Base-by-base conservation (phyloP, 176 grass and related monocot genomes). In the Canna indica region DNA sequence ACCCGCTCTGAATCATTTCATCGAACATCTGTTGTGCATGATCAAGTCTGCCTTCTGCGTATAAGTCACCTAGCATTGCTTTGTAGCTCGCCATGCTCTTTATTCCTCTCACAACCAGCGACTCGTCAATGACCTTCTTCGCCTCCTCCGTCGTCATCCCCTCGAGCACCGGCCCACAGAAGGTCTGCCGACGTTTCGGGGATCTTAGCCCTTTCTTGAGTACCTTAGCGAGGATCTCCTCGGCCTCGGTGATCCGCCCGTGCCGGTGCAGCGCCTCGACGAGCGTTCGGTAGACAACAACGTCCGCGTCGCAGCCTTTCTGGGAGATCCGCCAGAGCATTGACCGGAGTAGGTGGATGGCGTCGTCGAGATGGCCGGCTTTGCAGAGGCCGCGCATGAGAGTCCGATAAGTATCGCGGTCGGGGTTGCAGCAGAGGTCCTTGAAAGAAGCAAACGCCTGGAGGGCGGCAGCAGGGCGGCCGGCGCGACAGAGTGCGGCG, bases 121-220 rank as follows among this genome's bases (percentile, higher is more conserved):
- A 70, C 20, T 67, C 64, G 69, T 91, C 83, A 70, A 96, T 88
- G 22, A 68, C 73, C 78, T 86, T 85, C 27, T 59, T 74, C 10
- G 86, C 83, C 6, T 96, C 83, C 59, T 96, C 83, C 0, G 80
- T 15, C 57, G 28, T 79, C 78, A 81, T 79, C 13, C 75, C 76
- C 15, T 79, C 73, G 68, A 91, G 85, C 75, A 88, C 81, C 7
- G 88, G 88, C 45, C 81, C 78, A 26, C 73, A 64, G 61, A 96
- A 87, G 47, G 86, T 83, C 6, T 76, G 74, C 27, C 88, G 79
- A 20, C 77, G 71, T 13, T 75, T 75, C 47, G 78, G 68, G 1
- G 83, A 80, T n/a, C 85, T 75, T 44, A 90, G 59, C 16, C 92
- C 83, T 52, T 96, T 96, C 81, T 78, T 83, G 31, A 96, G 75